Percentiles rank a stretch among this genome's conserved stretches.
These are phyloP conservation scores for Suillus decipiens DNA, from an alignment of 768 basidiomycete species.

Conservation along the genomic window DNA sequence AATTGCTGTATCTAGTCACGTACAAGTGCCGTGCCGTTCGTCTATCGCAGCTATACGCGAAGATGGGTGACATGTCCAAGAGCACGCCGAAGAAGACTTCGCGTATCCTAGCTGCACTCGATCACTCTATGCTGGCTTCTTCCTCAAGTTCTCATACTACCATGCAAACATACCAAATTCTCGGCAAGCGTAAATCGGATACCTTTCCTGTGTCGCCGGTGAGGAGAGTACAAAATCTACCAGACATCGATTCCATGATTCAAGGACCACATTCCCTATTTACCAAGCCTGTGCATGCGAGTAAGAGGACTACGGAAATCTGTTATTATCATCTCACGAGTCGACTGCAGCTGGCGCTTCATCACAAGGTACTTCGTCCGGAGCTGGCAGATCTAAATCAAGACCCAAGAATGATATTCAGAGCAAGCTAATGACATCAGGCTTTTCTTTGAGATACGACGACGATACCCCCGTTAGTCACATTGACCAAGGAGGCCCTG, in stretches of 20 bases:
- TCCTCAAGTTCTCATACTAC: not conserved
- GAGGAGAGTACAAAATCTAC: not conserved
- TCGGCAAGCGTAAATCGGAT: constrained; percentile 10
- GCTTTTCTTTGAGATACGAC: constrained; percentile 54
- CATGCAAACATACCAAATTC: constrained; percentile 1
- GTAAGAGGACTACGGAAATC: constrained; percentile 4
- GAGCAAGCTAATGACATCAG: constrained; percentile 12
- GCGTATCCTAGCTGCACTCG: constrained; percentile 19
- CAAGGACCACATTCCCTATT: constrained; percentile 4
- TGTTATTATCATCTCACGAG: not conserved
- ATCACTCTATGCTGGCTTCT: constrained; percentile 5
- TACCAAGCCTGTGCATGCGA: not conserved
- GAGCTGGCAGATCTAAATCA: constrained; percentile 2
- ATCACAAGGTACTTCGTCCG: not conserved
- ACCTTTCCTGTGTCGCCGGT: constrained; percentile 1
- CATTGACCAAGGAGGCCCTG: constrained; percentile 59
- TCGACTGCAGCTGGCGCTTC: not conserved
- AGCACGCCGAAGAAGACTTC: constrained; percentile 7
- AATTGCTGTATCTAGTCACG: not conserved
- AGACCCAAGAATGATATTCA: constrained; percentile 1
- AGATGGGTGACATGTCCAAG: constrained; percentile 10
- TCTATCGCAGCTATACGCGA: not conserved
- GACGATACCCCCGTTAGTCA: constrained; percentile 45
- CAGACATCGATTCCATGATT: not conserved
- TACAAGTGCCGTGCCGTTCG: not conserved